phyloP scores from a whole-genome alignment of 768 basidiomycete species.

The Megacollybia marginata region DNA sequence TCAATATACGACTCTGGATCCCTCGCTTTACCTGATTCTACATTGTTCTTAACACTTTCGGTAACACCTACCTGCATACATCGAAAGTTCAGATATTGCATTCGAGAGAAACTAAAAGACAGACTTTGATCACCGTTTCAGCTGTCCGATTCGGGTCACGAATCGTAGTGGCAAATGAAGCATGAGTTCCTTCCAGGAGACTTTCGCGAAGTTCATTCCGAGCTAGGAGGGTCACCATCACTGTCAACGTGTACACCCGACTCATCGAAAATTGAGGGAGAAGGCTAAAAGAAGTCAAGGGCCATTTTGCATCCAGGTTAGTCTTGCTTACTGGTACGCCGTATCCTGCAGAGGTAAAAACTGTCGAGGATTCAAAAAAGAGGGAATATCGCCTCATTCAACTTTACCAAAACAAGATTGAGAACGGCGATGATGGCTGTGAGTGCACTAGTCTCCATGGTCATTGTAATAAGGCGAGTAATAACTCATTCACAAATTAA shows the following conservation, averaged over 20 bases:
- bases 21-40: background rate
- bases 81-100: background rate
- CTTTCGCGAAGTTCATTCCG: background rate
- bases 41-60: background rate
- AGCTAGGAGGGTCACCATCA: slow-evolving; percentile 4
- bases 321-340: background rate
- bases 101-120: background rate
- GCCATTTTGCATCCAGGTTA: no score
- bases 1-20: no score
- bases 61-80: background rate
- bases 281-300: background rate
- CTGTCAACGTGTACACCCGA: slow-evolving; percentile 7
- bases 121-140: background rate
- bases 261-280: slow-evolving; percentile 7
- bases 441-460: slow-evolving; percentile 3
- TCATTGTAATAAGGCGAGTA: background rate
- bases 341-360: background rate
- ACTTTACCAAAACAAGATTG: background rate
- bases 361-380: no score
- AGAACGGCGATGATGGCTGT: background rate
- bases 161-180: background rate
- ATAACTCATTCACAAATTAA: background rate
- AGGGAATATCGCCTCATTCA: no score
- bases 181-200: background rate
- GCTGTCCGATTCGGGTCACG: background rate